Evolutionary conservation across 306 rosid genomes (phyloP).

Genomic region (Trifolium repens): DNA sequence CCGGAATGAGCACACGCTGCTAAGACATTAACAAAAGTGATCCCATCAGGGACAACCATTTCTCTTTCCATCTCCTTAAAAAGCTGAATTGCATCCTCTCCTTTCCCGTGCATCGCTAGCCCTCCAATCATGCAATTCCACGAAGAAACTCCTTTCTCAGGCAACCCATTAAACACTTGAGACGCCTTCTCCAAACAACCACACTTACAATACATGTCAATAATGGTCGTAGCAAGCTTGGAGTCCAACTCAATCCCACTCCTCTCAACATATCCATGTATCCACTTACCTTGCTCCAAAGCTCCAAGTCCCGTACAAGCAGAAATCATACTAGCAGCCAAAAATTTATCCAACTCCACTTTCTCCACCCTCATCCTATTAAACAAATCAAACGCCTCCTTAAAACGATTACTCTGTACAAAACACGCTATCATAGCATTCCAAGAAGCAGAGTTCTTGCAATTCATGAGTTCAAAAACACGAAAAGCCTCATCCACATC

Average conservation of each 20-base stretch:
- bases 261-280: conserved; percentile 8
- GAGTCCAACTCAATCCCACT: conserved; percentile 4
- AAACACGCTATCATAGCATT: conserved; percentile 10
- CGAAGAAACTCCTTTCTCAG: neutral
- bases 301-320: neutral
- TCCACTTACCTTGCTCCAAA: conserved; percentile 1
- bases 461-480: neutral
- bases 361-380: neutral
- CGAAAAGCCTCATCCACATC: neutral
- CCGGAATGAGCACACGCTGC: conserved; percentile 2
- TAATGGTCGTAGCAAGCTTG: neutral
- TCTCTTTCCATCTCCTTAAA: conserved; percentile 10
- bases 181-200: conserved; percentile 1
- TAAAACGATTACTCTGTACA: neutral
- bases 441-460: neutral
- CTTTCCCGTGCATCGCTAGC: neutral
- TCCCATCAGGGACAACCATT: neutral
- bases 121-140: conserved; percentile 7
- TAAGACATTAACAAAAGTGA: neutral
- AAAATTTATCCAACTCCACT: conserved; percentile 1
- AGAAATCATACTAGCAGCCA: neutral
- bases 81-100: neutral
- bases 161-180: neutral
- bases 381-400: conserved; percentile 14
- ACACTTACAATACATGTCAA: conserved; percentile 1